Conservation (phyloP, 176 grass and related monocot genomes). For the Carex pumila region DNA sequence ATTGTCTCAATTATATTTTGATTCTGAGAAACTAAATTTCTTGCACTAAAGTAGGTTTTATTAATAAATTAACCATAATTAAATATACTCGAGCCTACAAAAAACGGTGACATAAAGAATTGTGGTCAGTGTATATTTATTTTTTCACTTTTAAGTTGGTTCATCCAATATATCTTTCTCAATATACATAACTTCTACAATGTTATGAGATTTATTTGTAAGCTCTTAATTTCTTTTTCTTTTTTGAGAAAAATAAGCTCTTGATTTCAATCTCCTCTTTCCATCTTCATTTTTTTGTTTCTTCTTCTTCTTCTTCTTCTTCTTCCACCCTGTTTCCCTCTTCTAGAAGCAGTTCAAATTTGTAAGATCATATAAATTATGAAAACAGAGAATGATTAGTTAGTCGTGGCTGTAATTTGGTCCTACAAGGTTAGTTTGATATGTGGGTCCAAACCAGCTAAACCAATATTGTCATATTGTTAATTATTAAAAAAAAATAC, state of each 20-base stretch:
- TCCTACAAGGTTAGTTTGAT: not conserved
- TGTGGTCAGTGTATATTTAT: not conserved
- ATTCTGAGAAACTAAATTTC: not conserved
- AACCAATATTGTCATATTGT: not conserved
- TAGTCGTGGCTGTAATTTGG: constrained; percentile 4
- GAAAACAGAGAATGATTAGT: not conserved
- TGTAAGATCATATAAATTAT: not conserved
- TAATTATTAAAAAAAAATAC: not conserved
- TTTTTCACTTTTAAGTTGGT: not conserved
- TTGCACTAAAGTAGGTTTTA: not conserved
- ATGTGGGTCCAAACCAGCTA: not conserved
- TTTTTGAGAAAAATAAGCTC: not conserved
- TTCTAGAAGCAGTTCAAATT: not conserved
- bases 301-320: not conserved
- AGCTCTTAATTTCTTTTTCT: not conserved
- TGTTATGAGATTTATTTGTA: not conserved
- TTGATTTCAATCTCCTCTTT: not conserved
- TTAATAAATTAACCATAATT: not conserved
- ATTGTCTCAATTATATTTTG: not conserved
- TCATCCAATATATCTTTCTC: not conserved
- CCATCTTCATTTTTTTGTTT: not conserved
- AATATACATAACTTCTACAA: not conserved
- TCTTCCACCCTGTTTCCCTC: not conserved
- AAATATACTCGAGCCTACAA: not conserved
- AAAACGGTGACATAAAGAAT: not conserved